Conservation (phyloP, 345 rosid genomes). For the Citrus unshiu region DNA sequence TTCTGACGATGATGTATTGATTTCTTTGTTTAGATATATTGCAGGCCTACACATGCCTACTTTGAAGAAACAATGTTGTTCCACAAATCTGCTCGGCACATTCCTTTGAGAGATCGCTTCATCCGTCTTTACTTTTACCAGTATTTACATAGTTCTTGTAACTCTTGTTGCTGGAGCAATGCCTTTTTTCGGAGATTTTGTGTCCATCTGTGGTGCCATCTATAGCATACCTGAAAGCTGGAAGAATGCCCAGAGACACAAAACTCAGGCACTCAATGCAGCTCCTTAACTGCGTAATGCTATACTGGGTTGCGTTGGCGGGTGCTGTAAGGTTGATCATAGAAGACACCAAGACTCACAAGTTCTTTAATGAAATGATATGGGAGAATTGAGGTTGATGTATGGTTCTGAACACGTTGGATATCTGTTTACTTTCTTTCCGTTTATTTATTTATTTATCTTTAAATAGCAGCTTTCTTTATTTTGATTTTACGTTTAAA, state of each 20-base stretch:
- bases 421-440: neutral
- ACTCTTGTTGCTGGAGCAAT: constrained; percentile 39
- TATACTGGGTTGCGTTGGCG: constrained; percentile 47
- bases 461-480: too few relatives aligned
- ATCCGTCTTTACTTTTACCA: constrained; percentile 35
- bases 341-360: constrained; percentile 37
- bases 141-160: constrained; percentile 33
- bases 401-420: too few relatives aligned
- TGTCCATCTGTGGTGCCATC: constrained; percentile 56
- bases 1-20: too few relatives aligned
- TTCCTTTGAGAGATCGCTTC: constrained; percentile 7
- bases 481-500: too few relatives aligned
- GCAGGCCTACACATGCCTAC: constrained; percentile 54
- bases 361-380: constrained; percentile 52
- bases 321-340: constrained; percentile 48
- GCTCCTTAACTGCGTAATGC: constrained; percentile 34
- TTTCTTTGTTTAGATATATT: constrained; percentile 36
- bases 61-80: constrained; percentile 29
- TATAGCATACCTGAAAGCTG: constrained; percentile 41
- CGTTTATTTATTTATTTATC: too few relatives aligned
- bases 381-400: constrained; percentile 16
- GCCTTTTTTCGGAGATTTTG: constrained; percentile 54
- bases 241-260: constrained; percentile 31
- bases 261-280: constrained; percentile 16
- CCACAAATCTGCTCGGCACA: neutral